Base-by-base conservation (phyloP, 352 stramenopile species). In the Phytopythium chamaehyphon region DNA sequence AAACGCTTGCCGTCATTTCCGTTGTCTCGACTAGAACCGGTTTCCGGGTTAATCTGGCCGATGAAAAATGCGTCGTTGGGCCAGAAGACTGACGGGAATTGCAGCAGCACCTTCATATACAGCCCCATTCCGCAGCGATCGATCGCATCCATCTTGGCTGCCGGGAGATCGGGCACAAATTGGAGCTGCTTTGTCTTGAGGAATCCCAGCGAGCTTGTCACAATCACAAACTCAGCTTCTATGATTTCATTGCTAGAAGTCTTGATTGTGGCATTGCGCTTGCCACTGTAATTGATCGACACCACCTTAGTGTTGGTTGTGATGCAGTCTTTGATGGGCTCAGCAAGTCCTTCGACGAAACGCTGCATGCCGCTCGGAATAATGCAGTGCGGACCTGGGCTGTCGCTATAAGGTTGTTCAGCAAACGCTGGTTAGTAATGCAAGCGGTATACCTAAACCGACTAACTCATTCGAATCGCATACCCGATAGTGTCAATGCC, bases 31-130 rank as follows among this genome's bases (percentile, higher is more conserved):
- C 10, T 11, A 15, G 21, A 19, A 33, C 5, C 16, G 5, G 28
- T 33, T 33, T 33, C 28, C 8, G 26, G 14, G 6, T 47, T 21
- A 21, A 81, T 55, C 19, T 85, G 70, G 0, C 59, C 65, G 38
- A 84, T 74, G 43, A 88, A 81, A 19, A 59, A 62, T 15, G 69
- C 62, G 28, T 80, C 35, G 12, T 66, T 52, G 3, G 72, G 61
- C 81, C 81, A 90, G 37, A 92, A 92, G 0, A 87, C 64, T 8
- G 64, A 31, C 0, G 71, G 73, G 40, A 90, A 91, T 31, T 83
- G 66, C 35, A 91, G 54, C 23, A 88, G 50, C 10, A 90, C 57
- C 51, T 88, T 89, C 72, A 90, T 86, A 47, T 83, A 86, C 37
- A 81, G 67, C 4, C 76, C 79, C 66, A 88, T 86, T 12, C 64